A percentile compares a stretch with the other conserved stretches of the same genome.
Conservation (phyloP, 2,329 filamentous ascomycete species). For the Blastomyces emzantsi region DNA sequence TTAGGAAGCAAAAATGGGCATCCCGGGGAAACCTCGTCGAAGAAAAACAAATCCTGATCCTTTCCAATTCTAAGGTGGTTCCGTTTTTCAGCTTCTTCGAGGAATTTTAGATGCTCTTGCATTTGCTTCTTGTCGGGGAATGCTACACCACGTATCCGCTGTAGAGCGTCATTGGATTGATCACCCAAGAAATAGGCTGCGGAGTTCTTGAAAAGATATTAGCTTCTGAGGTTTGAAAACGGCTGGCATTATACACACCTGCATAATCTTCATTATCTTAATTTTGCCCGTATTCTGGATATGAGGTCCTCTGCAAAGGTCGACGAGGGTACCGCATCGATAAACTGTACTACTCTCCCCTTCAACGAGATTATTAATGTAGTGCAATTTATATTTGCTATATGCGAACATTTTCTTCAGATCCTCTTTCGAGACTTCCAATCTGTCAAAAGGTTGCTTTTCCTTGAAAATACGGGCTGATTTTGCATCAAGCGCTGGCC, state of each 20-base stretch:
- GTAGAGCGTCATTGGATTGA: slow-evolving; percentile 85
- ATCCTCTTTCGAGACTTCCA: slow-evolving; percentile 82
- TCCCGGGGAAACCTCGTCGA: slow-evolving; percentile 86
- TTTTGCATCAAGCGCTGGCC: slow-evolving; percentile 73
- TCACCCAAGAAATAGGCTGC: slow-evolving; percentile 91
- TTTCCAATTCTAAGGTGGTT: slow-evolving; percentile 90
- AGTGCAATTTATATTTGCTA: slow-evolving; percentile 98
- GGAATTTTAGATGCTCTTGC: slow-evolving; percentile 84
- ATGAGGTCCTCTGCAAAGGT: slow-evolving; percentile 90
- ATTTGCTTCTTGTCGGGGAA: slow-evolving; percentile 97
- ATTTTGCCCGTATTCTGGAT: slow-evolving; percentile 89
- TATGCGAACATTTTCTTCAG: slow-evolving; percentile 93
- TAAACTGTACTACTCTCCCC: slow-evolving; percentile 91
- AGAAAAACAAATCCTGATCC: slow-evolving; percentile 97
- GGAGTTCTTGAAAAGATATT: slow-evolving; percentile 48
- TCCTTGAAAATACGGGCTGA: slow-evolving; percentile 85
- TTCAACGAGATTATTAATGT: slow-evolving; percentile 91
- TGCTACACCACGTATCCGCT: slow-evolving; percentile 92
- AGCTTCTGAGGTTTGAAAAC: slow-evolving; percentile 18
- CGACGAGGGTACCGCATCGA: slow-evolving; percentile 84
- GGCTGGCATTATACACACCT: slow-evolving; percentile 42
- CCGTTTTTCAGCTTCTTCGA: slow-evolving; percentile 96
- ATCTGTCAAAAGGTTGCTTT: slow-evolving; percentile 87
- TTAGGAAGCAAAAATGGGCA: slow-evolving; percentile 89
- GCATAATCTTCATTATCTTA: slow-evolving; percentile 91